Percentiles rank a stretch among this genome's conserved stretches.
Conservation (phyloP, 331 rosid species). For the Malus hybrid region DNA sequence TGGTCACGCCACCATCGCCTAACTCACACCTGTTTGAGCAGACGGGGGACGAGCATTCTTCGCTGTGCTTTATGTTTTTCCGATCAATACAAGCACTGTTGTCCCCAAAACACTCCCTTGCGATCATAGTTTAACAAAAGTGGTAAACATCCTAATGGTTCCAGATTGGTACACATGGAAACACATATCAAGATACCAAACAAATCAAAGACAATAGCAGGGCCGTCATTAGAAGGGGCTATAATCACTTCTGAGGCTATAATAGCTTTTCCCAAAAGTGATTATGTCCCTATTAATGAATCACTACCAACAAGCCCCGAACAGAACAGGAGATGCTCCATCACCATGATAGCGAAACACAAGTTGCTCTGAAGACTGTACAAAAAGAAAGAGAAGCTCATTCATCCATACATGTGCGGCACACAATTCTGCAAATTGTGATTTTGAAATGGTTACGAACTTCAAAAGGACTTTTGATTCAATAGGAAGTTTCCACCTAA, state of each 20-base stretch:
- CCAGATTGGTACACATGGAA: neutral
- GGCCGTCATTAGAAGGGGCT: neutral
- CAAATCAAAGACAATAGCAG: neutral
- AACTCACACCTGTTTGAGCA: neutral
- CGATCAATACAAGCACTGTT: neutral
- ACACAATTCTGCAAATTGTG: neutral
- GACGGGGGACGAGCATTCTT: neutral
- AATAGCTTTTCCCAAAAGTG: neutral
- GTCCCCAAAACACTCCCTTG: neutral
- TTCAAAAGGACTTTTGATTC: neutral
- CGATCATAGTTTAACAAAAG: neutral
- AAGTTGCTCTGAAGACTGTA: neutral
- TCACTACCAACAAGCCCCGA: neutral
- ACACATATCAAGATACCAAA: neutral
- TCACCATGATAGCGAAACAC: neutral
- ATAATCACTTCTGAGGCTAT: neutral
- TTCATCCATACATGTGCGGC: neutral
- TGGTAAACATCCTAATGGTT: neutral
- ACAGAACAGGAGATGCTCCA: neutral
- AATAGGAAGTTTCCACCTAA: slow-evolving; percentile 1
- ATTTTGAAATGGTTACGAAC: neutral
- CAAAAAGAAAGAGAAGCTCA: neutral
- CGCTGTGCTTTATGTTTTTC: neutral
- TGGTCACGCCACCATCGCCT: neutral
- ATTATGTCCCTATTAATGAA: neutral